A percentile compares a stretch with the other conserved stretches of the same genome.
These are phyloP conservation scores for Candida boidinii DNA, from an alignment of 805 yeast species.

Conservation along the genomic window DNA sequence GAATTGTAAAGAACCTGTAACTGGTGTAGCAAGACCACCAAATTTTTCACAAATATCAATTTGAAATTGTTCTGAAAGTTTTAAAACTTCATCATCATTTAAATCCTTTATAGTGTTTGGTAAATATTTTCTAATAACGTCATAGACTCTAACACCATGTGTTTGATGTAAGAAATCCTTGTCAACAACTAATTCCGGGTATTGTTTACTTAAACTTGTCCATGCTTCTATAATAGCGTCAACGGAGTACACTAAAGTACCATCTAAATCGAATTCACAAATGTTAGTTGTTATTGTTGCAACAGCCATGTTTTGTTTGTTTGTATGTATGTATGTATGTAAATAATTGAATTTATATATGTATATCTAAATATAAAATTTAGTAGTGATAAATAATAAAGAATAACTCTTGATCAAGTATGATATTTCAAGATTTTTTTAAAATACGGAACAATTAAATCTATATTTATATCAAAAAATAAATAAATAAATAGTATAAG, in stretches of 20 bases:
- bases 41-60: slow-evolving; percentile 61
- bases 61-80: slow-evolving; percentile 36
- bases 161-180: slow-evolving; percentile 58
- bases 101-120: slow-evolving; percentile 29
- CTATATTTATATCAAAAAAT: no score
- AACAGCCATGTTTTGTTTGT: slow-evolving; percentile 4
- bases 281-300: slow-evolving; percentile 9
- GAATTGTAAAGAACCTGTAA: slow-evolving; percentile 49
- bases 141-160: slow-evolving; percentile 81
- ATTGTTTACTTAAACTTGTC: slow-evolving; percentile 64
- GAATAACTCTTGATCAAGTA: no score
- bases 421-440: no score
- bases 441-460: no score
- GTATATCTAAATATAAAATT: no score
- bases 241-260: slow-evolving; percentile 78
- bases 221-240: slow-evolving; percentile 78
- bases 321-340: background rate
- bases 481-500: no score
- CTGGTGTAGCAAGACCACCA: slow-evolving; percentile 66
- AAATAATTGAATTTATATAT: no score
- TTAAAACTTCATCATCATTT: slow-evolving; percentile 8
- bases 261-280: slow-evolving; percentile 73
- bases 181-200: slow-evolving; percentile 35
- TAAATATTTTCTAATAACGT: slow-evolving; percentile 64
- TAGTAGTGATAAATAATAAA: no score